Evolutionary conservation across 2,329 filamentous ascomycete species (phyloP).

Genomic region (Penicillium sp.): DNA sequence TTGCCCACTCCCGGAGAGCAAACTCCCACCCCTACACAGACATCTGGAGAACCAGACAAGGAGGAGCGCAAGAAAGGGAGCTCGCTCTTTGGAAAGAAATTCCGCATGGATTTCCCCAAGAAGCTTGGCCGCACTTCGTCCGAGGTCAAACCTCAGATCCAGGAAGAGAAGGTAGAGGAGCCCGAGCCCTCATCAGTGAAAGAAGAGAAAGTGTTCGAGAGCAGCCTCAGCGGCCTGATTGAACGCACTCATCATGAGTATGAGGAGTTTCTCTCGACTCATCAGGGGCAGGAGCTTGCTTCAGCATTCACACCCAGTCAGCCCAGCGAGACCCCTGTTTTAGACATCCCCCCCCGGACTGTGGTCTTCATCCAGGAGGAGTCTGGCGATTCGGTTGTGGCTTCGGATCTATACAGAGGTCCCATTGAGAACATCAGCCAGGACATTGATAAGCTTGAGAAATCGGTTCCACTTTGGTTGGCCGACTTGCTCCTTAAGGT

Average conservation of each 20-base stretch:
- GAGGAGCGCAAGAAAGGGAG: slow-evolving; percentile 62
- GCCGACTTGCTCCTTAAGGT: slow-evolving; percentile 81
- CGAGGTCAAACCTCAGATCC: slow-evolving; percentile 71
- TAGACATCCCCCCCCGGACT: slow-evolving; percentile 55
- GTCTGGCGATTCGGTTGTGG: slow-evolving; percentile 64
- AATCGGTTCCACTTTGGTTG: slow-evolving; percentile 87
- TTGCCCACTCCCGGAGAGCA: slow-evolving; percentile 50
- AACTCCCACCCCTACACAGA: slow-evolving; percentile 52
- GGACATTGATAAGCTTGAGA: slow-evolving; percentile 83
- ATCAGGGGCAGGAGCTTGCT: slow-evolving; percentile 43
- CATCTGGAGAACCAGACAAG: slow-evolving; percentile 63
- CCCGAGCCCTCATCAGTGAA: slow-evolving; percentile 58
- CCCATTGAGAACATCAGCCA: slow-evolving; percentile 77
- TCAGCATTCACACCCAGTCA: slow-evolving; percentile 49
- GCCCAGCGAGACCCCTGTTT: slow-evolving; percentile 50
- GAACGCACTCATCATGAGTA: slow-evolving; percentile 53
- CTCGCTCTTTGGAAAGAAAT: slow-evolving; percentile 80
- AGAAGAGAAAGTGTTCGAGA: slow-evolving; percentile 51
- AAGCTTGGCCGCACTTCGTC: slow-evolving; percentile 74
- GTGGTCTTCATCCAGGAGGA: slow-evolving; percentile 70
- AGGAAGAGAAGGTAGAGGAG: slow-evolving; percentile 73
- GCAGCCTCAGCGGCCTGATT: slow-evolving; percentile 52
- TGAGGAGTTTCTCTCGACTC: slow-evolving; percentile 46
- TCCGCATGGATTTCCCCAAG: slow-evolving; percentile 77
- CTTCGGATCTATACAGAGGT: slow-evolving; percentile 87